phyloP scores from a whole-genome alignment of 176 grass and related monocot genomes.

The Dactylis glomerata region DNA sequence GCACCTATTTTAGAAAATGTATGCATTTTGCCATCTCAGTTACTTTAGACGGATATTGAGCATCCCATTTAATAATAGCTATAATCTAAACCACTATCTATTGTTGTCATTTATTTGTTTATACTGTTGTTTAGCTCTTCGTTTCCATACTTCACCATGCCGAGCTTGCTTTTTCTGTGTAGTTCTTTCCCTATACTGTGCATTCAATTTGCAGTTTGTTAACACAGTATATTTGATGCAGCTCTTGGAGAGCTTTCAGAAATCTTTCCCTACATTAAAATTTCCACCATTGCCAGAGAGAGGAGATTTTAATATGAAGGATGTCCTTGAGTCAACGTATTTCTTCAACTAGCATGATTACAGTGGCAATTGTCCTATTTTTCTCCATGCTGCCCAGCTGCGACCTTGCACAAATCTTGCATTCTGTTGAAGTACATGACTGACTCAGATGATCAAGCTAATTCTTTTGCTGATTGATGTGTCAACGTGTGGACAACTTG shows the following conservation, averaged over 20 bases:
- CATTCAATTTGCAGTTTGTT: slow-evolving; percentile 19
- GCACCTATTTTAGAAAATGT: slow-evolving; percentile 88
- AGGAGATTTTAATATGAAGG: slow-evolving; percentile 84
- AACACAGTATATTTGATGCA: slow-evolving; percentile 47
- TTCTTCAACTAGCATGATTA: slow-evolving; percentile 74
- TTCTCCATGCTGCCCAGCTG: not conserved
- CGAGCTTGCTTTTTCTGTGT: not conserved
- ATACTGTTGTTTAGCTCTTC: not conserved
- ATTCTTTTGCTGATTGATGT: slow-evolving; percentile 19
- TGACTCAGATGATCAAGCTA: slow-evolving; percentile 11
- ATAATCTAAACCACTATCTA: not conserved
- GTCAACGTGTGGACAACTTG: not conserved
- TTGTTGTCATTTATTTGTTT: not conserved
- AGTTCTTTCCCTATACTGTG: not conserved
- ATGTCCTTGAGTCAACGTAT: slow-evolving; percentile 74
- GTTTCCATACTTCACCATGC: not conserved
- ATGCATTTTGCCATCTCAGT: slow-evolving; percentile 35
- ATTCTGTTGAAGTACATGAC: slow-evolving; percentile 13
- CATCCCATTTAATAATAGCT: not conserved
- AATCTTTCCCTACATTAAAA: slow-evolving; percentile 61
- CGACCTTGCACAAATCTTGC: not conserved
- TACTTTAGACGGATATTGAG: slow-evolving; percentile 12
- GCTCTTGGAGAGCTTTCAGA: slow-evolving; percentile 74
- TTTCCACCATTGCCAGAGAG: slow-evolving; percentile 87
- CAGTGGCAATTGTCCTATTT: not conserved